phyloP scores from a whole-genome alignment of 2,329 filamentous ascomycete species.

The Ceratocystis colombiana region DNA sequence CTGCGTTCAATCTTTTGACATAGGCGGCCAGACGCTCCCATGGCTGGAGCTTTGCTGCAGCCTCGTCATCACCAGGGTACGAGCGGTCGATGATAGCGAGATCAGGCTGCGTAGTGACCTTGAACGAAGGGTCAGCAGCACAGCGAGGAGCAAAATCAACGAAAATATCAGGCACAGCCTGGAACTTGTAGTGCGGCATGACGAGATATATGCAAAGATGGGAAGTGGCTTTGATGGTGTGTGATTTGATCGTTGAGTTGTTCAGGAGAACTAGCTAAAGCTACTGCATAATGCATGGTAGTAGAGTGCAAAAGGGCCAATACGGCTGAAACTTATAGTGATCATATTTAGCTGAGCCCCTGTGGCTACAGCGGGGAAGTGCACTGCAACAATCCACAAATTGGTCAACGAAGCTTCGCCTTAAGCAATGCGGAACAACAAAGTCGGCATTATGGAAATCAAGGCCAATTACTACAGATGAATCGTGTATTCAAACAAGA shows the following conservation, averaged over 20 bases:
- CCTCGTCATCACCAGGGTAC: constrained; percentile 31
- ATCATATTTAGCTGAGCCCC: not conserved
- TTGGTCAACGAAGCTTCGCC: not conserved
- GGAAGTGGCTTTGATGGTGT: not conserved
- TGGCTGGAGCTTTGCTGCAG: constrained; percentile 34
- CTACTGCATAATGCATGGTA: not conserved
- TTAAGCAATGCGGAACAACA: not conserved
- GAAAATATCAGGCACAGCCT: constrained; percentile 41
- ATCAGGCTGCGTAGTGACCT: constrained; percentile 38
- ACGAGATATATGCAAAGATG: not conserved
- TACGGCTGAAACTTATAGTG: not conserved
- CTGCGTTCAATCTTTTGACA: constrained; percentile 39
- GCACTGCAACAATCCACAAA: not conserved
- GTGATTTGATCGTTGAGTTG: not conserved
- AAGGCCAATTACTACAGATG: not conserved
- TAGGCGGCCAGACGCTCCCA: constrained; percentile 45
- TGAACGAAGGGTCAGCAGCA: constrained; percentile 29
- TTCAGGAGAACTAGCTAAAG: not conserved
- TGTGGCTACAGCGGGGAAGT: not conserved
- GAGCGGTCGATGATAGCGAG: constrained; percentile 45
- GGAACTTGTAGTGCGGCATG: constrained; percentile 27
- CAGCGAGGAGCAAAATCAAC: constrained; percentile 35
- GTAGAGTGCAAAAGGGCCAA: not conserved
- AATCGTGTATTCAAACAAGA: not conserved
- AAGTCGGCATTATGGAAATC: not conserved